A percentile compares a stretch with the other conserved stretches of the same genome.
Conservation (phyloP, 768 basidiomycete species). For the Candolleomyces efflorescens region DNA sequence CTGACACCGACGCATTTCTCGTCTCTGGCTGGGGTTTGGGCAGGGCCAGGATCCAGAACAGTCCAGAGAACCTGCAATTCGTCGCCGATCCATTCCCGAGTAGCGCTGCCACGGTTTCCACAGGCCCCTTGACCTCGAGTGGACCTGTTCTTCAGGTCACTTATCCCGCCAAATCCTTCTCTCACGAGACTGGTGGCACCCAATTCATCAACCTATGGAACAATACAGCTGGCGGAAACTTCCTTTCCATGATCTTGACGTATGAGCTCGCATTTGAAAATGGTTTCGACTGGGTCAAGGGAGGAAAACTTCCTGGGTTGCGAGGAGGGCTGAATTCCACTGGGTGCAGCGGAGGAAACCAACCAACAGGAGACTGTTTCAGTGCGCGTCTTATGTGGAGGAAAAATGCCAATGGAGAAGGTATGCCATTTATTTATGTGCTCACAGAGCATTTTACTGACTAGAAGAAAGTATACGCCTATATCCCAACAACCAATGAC, state of each 20-base stretch:
- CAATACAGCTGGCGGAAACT: conserved; percentile 47
- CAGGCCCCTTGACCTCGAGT: conserved; percentile 12
- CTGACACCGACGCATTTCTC: conserved; percentile 47
- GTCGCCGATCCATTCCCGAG: conserved; percentile 65
- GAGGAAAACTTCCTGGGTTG: conserved; percentile 75
- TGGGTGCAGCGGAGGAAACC: conserved; percentile 67
- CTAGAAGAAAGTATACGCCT: conserved; percentile 63
- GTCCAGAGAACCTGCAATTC: conserved; percentile 52
- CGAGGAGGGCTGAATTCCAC: conserved; percentile 60
- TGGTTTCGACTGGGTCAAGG: conserved; percentile 66
- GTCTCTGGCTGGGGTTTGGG: conserved; percentile 56
- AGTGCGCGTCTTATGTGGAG: conserved; percentile 79
- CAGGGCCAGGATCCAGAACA: conserved; percentile 59
- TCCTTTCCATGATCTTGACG: conserved; percentile 63
- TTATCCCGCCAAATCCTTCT: conserved; percentile 59
- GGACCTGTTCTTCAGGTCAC: conserved; percentile 56
- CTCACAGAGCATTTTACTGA: neutral
- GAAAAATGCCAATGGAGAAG: conserved; percentile 58
- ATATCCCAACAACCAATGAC: conserved; percentile 61
- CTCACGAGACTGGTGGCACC: conserved; percentile 55
- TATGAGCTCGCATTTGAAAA: conserved; percentile 73
- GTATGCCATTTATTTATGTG: conserved; percentile 31
- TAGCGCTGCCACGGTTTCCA: conserved; percentile 27
- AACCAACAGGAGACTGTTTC: conserved; percentile 70
- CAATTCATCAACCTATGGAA: conserved; percentile 73